phyloP scores from a whole-genome alignment of 1,284 basidiomycete species.

The Rhizoctonia solani region DNA sequence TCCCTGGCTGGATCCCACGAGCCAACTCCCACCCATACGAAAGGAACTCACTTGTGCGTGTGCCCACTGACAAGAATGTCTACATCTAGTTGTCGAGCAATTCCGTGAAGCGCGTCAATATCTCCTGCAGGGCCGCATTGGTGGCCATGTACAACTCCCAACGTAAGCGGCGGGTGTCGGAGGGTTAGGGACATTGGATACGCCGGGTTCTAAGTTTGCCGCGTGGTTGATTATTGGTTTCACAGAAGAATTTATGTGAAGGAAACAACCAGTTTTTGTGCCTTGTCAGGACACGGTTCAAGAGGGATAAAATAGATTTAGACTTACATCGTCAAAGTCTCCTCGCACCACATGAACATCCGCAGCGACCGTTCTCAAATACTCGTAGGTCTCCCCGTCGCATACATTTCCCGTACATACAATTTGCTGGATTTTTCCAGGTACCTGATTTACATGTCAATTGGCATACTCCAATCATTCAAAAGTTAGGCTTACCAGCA shows the following conservation, averaged over 20 bases:
- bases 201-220: constrained; percentile 59
- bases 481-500: constrained; percentile 63
- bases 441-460: constrained; percentile 56
- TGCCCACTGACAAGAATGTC: constrained; percentile 94
- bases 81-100: constrained; percentile 94
- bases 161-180: constrained; percentile 83
- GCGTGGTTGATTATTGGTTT: too few species aligned
- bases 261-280: too few species aligned
- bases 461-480: background rate
- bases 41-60: constrained; percentile 83
- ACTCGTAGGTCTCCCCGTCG: constrained; percentile 96
- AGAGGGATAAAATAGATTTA: constrained; percentile 35
- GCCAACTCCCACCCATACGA: too few species aligned
- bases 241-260: too few species aligned
- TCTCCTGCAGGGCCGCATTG: constrained; percentile 94
- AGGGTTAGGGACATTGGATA: constrained; percentile 86
- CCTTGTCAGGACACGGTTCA: too few species aligned
- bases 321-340: constrained; percentile 89
- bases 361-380: constrained; percentile 93
- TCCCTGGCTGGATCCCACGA: too few species aligned
- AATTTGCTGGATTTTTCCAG: constrained; percentile 98
- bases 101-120: constrained; percentile 81
- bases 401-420: constrained; percentile 97
- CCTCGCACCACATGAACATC: constrained; percentile 93
- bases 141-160: constrained; percentile 94